A percentile compares a stretch with the other conserved stretches of the same genome.
Evolutionary conservation across 768 basidiomycete species (phyloP).

Genomic region (Boletus rufocinnamomeus): DNA sequence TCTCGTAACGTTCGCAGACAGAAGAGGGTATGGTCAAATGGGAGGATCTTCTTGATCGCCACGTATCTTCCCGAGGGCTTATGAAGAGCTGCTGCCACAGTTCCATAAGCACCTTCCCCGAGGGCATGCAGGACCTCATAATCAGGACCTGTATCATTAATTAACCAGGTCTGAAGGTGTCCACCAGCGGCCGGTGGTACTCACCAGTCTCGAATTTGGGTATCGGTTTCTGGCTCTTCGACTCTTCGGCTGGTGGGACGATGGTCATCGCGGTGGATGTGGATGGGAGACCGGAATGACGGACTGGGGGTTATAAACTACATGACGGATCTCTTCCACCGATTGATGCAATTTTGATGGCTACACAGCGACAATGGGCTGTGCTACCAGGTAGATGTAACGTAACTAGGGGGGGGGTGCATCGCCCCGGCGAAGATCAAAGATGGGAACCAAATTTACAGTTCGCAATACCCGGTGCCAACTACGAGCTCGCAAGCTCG

Average conservation of each 20-base stretch:
- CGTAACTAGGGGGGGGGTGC: neutral
- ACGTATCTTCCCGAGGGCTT: slow-evolving; percentile 80
- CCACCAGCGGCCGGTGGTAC: slow-evolving; percentile 8
- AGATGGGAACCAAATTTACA: slow-evolving; percentile 11
- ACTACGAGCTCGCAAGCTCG: neutral
- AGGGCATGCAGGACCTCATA: slow-evolving; percentile 75
- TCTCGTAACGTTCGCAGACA: slow-evolving; percentile 88
- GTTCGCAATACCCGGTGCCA: neutral
- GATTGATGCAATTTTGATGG: slow-evolving; percentile 19
- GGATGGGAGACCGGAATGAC: neutral
- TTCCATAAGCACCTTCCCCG: slow-evolving; percentile 89
- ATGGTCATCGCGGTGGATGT: slow-evolving; percentile 7
- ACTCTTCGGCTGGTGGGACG: slow-evolving; percentile 12
- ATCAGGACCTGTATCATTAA: slow-evolving; percentile 53
- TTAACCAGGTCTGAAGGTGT: slow-evolving; percentile 7
- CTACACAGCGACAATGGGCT: neutral
- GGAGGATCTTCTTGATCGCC: slow-evolving; percentile 94
- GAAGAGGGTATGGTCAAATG: slow-evolving; percentile 93
- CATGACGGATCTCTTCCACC: neutral
- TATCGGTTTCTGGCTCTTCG: slow-evolving; percentile 60
- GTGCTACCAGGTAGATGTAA: slow-evolving; percentile 2
- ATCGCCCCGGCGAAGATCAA: slow-evolving; percentile 14
- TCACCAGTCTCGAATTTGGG: slow-evolving; percentile 75
- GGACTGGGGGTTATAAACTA: slow-evolving; percentile 2
- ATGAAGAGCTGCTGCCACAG: slow-evolving; percentile 87